A percentile compares a stretch with the other conserved stretches of the same genome.
Evolutionary conservation across 805 yeast genomes (phyloP).

Genomic region (Myxozyma mucilagina): DNA sequence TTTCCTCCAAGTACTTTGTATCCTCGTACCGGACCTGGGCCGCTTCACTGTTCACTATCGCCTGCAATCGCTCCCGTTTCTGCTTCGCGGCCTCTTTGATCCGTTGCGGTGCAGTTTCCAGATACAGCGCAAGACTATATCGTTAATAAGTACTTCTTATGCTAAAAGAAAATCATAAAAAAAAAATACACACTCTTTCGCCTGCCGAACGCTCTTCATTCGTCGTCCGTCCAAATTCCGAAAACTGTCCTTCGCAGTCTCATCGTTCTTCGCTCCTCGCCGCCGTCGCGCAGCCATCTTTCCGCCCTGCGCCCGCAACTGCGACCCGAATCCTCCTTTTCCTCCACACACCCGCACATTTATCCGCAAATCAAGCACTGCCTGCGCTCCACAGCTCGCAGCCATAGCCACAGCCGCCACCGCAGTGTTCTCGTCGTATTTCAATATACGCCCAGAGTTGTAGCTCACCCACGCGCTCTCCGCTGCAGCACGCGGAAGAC

Average conservation of each 20-base stretch:
- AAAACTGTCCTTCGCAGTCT: conserved; percentile 41
- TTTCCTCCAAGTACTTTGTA: conserved; percentile 42
- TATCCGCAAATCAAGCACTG: conserved; percentile 1
- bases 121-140: conserved; percentile 19
- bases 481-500: conserved; percentile 8
- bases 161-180: neutral
- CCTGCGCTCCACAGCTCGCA: neutral
- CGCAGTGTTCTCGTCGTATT: neutral
- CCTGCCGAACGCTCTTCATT: conserved; percentile 42
- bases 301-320: conserved; percentile 47
- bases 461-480: conserved; percentile 1
- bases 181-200: conserved; percentile 42
- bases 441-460: conserved; percentile 12
- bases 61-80: conserved; percentile 44
- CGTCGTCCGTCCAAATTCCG: conserved; percentile 48
- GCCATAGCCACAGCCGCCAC: neutral
- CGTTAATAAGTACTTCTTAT: neutral
- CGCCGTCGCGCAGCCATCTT: conserved; percentile 39
- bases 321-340: conserved; percentile 54
- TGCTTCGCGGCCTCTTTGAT: conserved; percentile 36
- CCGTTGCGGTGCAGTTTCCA: conserved; percentile 27
- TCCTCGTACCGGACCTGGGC: conserved; percentile 43
- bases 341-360: conserved; percentile 44
- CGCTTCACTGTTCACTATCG: conserved; percentile 38
- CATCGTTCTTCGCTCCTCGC: conserved; percentile 32